phyloP scores from a whole-genome alignment of 768 basidiomycete species.

The Calocera cornea region DNA sequence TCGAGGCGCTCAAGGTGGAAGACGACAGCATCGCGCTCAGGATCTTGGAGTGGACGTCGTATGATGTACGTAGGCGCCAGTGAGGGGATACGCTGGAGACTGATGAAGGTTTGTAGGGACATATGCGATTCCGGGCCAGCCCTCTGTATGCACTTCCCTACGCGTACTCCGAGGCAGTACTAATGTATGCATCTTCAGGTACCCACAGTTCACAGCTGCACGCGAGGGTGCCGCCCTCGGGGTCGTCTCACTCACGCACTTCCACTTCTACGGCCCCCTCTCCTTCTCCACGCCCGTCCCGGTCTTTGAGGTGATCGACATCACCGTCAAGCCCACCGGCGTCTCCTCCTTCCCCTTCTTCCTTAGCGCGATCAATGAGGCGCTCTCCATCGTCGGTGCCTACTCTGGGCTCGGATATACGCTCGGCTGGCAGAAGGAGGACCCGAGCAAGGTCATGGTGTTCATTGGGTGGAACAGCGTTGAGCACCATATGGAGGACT shows the following conservation, averaged over 20 bases:
- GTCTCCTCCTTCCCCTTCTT: background rate
- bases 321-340: background rate
- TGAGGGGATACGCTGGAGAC: background rate
- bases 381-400: background rate
- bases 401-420: background rate
- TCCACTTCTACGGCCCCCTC: background rate
- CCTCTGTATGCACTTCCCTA: background rate
- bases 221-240: background rate
- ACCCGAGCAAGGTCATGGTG: background rate
- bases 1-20: background rate
- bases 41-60: conserved; percentile 1
- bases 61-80: background rate
- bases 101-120: background rate
- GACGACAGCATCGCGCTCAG: background rate
- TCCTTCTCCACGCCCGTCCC: background rate
- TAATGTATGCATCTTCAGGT: background rate
- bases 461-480: background rate
- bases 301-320: background rate
- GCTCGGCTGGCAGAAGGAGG: background rate
- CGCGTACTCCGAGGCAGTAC: background rate
- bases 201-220: background rate
- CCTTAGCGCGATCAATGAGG: background rate
- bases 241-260: background rate
- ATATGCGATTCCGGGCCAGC: background rate
- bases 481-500: background rate